Percentiles rank a stretch among this genome's conserved stretches.
Evolutionary conservation across 345 rosid genomes (phyloP).

Genomic region (Linum tenue): DNA sequence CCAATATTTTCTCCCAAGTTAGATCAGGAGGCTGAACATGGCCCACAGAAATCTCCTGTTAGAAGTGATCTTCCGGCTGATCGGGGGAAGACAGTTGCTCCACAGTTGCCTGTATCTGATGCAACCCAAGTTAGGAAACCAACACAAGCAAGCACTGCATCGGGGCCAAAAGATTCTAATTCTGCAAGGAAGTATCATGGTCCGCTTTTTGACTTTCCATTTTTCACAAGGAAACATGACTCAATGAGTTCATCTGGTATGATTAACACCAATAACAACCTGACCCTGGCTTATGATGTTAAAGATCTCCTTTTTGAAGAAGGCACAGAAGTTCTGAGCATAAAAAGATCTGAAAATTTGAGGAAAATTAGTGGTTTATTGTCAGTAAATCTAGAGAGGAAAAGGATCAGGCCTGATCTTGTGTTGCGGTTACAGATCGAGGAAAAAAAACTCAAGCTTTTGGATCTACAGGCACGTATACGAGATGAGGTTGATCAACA

Average conservation of each 20-base stretch:
- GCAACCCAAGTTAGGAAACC: conserved; percentile 59
- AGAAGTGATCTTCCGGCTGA: conserved; percentile 56
- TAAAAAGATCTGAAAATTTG: conserved; percentile 69
- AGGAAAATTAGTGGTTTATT: conserved; percentile 73
- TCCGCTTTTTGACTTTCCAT: conserved; percentile 95
- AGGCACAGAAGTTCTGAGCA: conserved; percentile 67
- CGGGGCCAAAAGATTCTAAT: conserved; percentile 64
- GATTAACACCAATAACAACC: conserved; percentile 65
- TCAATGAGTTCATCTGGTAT: conserved; percentile 60
- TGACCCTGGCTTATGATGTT: conserved; percentile 73
- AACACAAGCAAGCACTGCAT: conserved; percentile 38
- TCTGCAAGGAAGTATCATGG: conserved; percentile 93
- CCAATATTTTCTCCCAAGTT: conserved; percentile 44
- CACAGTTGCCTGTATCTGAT: conserved; percentile 47
- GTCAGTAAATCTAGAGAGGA: conserved; percentile 85
- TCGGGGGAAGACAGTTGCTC: conserved; percentile 60
- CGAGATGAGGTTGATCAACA: conserved; percentile 90
- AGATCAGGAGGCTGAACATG: conserved; percentile 64
- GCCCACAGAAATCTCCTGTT: conserved; percentile 40
- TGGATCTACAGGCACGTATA: conserved; percentile 71
- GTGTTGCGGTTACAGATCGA: conserved; percentile 94
- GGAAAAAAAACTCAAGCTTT: conserved; percentile 79
- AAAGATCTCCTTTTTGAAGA: conserved; percentile 90
- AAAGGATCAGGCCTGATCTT: conserved; percentile 98
- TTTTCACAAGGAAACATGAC: conserved; percentile 92